Percentiles rank a stretch among this genome's conserved stretches.
These are phyloP conservation scores for Rhizoctonia solani DNA, from an alignment of 1,284 basidiomycete genomes.

Conservation along the genomic window DNA sequence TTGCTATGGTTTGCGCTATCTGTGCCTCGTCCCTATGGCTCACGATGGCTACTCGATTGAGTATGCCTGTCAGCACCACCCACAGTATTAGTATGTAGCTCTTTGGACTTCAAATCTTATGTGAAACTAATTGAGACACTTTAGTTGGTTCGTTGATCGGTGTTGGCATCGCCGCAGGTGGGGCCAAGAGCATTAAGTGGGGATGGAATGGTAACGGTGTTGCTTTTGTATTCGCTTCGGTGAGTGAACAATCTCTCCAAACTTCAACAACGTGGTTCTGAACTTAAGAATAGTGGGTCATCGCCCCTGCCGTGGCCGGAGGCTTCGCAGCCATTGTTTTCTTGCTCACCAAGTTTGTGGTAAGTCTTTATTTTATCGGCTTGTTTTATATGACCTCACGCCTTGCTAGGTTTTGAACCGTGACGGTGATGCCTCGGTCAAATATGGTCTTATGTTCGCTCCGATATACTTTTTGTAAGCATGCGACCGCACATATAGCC, in stretches of 20 bases:
- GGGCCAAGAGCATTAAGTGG: conserved; percentile 50
- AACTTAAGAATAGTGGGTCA: conserved; percentile 42
- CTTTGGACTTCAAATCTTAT: conserved; percentile 39
- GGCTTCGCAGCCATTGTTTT: conserved; percentile 51
- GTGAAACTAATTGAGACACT: conserved; percentile 50
- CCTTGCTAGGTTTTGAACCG: conserved; percentile 35
- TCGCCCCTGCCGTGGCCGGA: conserved; percentile 49
- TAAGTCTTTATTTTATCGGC: conserved; percentile 5
- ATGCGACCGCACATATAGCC: not conserved
- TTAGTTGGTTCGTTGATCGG: conserved; percentile 53
- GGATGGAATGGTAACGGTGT: conserved; percentile 56
- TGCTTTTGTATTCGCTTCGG: conserved; percentile 48
- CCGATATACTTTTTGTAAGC: conserved; percentile 46
- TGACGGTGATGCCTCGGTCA: conserved; percentile 42
- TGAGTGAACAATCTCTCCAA: conserved; percentile 37
- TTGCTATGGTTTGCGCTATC: conserved; percentile 52
- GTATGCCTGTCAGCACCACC: conserved; percentile 39
- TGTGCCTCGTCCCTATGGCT: conserved; percentile 44
- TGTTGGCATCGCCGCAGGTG: conserved; percentile 52
- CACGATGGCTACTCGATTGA: conserved; percentile 35
- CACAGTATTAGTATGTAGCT: conserved; percentile 39
- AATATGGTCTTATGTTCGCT: conserved; percentile 42
- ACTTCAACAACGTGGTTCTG: not conserved
- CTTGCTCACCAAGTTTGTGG: conserved; percentile 44
- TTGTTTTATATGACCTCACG: not conserved